A percentile compares a stretch with the other conserved stretches of the same genome.
Conservation (phyloP, 1,284 basidiomycete genomes). For the Trichosporon asahii region DNA sequence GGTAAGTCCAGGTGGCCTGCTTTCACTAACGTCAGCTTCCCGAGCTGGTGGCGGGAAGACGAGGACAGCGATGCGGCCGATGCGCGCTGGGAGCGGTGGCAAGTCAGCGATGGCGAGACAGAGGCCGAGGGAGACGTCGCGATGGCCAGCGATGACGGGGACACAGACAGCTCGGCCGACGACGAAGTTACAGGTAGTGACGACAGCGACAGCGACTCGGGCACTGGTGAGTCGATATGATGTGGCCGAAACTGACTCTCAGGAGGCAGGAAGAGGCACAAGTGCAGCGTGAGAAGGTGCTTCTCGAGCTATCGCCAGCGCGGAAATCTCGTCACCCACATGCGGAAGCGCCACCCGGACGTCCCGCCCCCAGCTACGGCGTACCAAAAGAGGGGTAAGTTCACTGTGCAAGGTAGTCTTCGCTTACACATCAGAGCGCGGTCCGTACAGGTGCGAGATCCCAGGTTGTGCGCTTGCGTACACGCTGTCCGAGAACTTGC, state of each 20-base stretch:
- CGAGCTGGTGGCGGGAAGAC: not conserved
- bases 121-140: not conserved
- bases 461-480: too few relatives aligned
- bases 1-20: not conserved
- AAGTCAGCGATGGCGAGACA: not conserved
- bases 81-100: not conserved
- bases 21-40: not conserved
- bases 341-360: not conserved
- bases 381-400: too few relatives aligned
- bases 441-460: too few relatives aligned
- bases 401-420: not conserved
- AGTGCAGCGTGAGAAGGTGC: not conserved
- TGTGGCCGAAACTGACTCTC: not conserved
- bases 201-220: not conserved
- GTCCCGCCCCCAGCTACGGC: not conserved
- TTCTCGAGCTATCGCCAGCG: not conserved
- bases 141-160: too few relatives aligned
- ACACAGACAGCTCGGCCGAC: not conserved
- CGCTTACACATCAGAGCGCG: too few relatives aligned
- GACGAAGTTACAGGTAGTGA: not conserved
- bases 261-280: not conserved
- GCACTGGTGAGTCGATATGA: not conserved
- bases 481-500: too few relatives aligned
- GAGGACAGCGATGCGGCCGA: not conserved
- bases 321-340: not conserved